Percentiles rank a stretch among this genome's conserved stretches.
phyloP scores from a whole-genome alignment of 768 basidiomycete genomes.

The Hericium alpestre region DNA sequence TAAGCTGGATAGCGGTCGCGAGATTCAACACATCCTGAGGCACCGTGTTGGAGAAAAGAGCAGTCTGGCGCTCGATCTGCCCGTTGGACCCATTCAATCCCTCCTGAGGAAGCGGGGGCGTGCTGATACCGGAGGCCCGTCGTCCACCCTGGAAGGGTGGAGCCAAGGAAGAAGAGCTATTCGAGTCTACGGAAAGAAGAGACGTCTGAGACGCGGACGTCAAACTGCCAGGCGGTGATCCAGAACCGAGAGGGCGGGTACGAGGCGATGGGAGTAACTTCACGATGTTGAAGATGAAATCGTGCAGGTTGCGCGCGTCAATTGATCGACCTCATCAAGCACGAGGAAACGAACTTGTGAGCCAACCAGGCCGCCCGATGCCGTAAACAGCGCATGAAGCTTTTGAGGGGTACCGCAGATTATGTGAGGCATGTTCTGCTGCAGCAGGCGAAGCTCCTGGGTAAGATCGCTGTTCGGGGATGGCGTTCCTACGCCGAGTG shows the following conservation, averaged over 20 bases:
- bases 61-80: conserved; percentile 74
- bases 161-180: conserved; percentile 13
- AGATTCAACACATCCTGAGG: conserved; percentile 97
- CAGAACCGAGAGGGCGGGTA: conserved; percentile 44
- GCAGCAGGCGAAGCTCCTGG: conserved; percentile 73
- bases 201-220: conserved; percentile 7
- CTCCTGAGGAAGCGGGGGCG: conserved; percentile 34
- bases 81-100: conserved; percentile 25
- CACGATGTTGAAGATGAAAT: conserved; percentile 88
- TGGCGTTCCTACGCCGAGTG: conserved; percentile 75
- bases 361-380: conserved; percentile 65
- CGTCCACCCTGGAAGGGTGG: conserved; percentile 32
- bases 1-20: conserved; percentile 83
- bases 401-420: conserved; percentile 97
- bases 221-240: conserved; percentile 26
- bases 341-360: conserved; percentile 88
- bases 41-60: conserved; percentile 95
- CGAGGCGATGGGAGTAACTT: conserved; percentile 86
- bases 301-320: conserved; percentile 93
- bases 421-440: conserved; percentile 89
- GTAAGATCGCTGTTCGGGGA: conserved; percentile 46
- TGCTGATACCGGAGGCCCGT: conserved; percentile 47
- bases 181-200: conserved; percentile 8
- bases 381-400: conserved; percentile 81
- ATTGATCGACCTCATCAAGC: conserved; percentile 94